Conservation (phyloP, 169 alveolate genomes). For the Toxoplasma gondii region DNA sequence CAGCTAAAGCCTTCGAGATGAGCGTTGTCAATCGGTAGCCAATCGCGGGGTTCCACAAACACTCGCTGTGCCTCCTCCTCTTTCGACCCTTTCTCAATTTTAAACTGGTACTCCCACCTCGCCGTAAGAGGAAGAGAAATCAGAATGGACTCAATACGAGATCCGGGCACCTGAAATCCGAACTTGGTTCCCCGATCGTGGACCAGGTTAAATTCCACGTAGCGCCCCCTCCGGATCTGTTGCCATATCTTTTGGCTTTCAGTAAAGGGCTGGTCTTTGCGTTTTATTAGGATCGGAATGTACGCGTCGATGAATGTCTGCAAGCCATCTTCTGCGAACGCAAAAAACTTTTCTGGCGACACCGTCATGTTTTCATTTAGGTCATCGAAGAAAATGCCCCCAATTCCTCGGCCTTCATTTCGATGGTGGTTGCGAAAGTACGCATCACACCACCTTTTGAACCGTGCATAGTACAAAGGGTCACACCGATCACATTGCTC, state of each 20-base stretch:
- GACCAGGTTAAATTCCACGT: constrained; percentile 86
- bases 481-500: constrained; percentile 80
- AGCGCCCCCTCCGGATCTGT: constrained; percentile 87
- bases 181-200: constrained; percentile 90
- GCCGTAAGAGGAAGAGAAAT: constrained; percentile 80
- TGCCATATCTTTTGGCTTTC: constrained; percentile 85
- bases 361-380: constrained; percentile 71
- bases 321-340: constrained; percentile 62
- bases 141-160: constrained; percentile 79
- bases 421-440: constrained; percentile 84
- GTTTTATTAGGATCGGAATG: constrained; percentile 77
- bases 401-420: constrained; percentile 87
- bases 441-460: constrained; percentile 86
- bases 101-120: constrained; percentile 77
- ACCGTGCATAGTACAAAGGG: constrained; percentile 77
- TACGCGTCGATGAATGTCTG: constrained; percentile 69
- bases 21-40: constrained; percentile 68
- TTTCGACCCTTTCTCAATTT: constrained; percentile 66
- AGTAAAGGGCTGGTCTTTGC: constrained; percentile 76
- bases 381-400: constrained; percentile 92
- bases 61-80: constrained; percentile 74
- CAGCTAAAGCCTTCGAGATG: constrained; percentile 2
- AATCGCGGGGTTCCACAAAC: constrained; percentile 74
- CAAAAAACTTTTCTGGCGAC: constrained; percentile 60
- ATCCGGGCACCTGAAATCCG: constrained; percentile 77